Conservation (phyloP, 2,329 filamentous ascomycete species). For the Cladosporium sp. region DNA sequence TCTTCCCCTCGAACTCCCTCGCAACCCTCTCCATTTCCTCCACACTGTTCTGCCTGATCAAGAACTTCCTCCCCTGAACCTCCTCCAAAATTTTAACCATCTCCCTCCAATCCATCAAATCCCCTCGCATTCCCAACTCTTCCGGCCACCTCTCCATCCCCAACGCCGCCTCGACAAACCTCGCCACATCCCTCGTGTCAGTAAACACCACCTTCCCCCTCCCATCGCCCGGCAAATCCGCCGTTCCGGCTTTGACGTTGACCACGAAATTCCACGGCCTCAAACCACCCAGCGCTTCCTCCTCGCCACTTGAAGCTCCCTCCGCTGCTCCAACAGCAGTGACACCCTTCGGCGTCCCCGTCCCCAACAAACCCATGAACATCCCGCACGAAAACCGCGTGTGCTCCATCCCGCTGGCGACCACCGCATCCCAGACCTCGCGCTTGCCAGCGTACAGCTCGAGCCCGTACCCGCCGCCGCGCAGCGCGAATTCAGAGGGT, state of each 20-base stretch:
- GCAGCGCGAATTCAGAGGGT: slow-evolving; percentile 56
- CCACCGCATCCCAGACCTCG: slow-evolving; percentile 28
- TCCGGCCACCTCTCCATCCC: slow-evolving; percentile 41
- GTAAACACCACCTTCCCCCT: slow-evolving; percentile 49
- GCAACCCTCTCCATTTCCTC: slow-evolving; percentile 26
- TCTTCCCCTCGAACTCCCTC: slow-evolving; percentile 23
- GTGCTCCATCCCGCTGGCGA: slow-evolving; percentile 28
- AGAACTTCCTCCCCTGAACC: slow-evolving; percentile 31
- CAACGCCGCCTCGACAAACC: slow-evolving; percentile 46
- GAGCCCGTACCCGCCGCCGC: slow-evolving; percentile 26
- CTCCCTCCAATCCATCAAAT: slow-evolving; percentile 30
- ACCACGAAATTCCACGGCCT: slow-evolving; percentile 44
- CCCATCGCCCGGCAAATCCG: slow-evolving; percentile 53
- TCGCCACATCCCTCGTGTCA: slow-evolving; percentile 51
- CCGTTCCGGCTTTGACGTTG: slow-evolving; percentile 47
- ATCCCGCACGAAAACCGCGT: slow-evolving; percentile 33
- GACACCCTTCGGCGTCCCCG: slow-evolving; percentile 30
- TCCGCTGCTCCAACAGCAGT: slow-evolving; percentile 27
- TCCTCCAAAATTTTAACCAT: slow-evolving; percentile 30
- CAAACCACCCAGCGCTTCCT: slow-evolving; percentile 37
- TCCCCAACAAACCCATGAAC: slow-evolving; percentile 33
- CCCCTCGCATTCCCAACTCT: slow-evolving; percentile 39
- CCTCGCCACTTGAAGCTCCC: slow-evolving; percentile 29
- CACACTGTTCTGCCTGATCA: slow-evolving; percentile 30
- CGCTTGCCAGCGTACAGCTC: slow-evolving; percentile 31